These are phyloP conservation scores for Sporobolus alterniflorus DNA, from an alignment of 202 grass and related monocot species.

Conservation along the genomic window DNA sequence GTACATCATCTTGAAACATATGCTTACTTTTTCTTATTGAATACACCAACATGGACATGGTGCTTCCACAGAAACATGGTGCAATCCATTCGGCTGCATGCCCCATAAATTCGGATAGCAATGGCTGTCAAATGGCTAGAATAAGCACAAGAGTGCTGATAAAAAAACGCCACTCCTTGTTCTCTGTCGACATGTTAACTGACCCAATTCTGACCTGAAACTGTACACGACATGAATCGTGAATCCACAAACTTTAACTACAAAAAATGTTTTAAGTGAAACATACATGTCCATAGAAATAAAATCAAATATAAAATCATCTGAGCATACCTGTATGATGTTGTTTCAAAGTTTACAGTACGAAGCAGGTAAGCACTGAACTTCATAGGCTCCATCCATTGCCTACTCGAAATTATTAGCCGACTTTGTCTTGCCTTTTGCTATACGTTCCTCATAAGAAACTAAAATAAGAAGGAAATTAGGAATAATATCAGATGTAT, in stretches of 20 bases:
- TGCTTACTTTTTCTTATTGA: neutral
- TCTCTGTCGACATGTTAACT: neutral
- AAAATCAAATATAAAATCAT: neutral
- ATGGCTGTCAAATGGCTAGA: neutral
- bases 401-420: constrained; percentile 27
- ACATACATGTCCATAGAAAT: neutral
- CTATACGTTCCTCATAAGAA: constrained; percentile 81
- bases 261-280: neutral
- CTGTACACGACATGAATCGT: neutral
- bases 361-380: neutral
- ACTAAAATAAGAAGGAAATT: constrained; percentile 48
- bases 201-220: neutral
- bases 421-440: constrained; percentile 56
- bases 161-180: neutral
- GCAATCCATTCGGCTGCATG: neutral
- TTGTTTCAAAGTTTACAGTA: neutral
- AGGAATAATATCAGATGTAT: constrained; percentile 8
- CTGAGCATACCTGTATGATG: constrained; percentile 1
- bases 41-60: neutral
- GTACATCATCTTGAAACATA: neutral
- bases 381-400: neutral
- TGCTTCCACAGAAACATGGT: neutral
- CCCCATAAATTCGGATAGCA: neutral
- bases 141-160: neutral
- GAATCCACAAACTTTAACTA: constrained; percentile 10